These are phyloP conservation scores for Russula griseocarnosa DNA, from an alignment of 768 basidiomycete species.

Conservation along the genomic window DNA sequence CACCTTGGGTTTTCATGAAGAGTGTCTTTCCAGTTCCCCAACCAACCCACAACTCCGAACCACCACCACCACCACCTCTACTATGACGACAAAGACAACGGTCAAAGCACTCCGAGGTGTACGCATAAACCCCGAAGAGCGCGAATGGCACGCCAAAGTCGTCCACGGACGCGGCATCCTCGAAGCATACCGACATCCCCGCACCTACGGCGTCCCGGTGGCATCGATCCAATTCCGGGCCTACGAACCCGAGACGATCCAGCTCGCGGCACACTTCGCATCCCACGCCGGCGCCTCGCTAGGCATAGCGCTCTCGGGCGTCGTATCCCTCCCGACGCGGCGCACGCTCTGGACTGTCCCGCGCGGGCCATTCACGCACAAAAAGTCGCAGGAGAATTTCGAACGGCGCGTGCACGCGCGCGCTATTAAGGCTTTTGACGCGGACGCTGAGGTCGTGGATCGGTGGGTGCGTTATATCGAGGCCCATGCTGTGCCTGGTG, in stretches of 20 bases:
- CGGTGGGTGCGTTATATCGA: slow-evolving; percentile 78
- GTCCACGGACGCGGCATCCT: slow-evolving; percentile 60
- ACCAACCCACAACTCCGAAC: neutral
- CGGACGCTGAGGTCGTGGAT: slow-evolving; percentile 71
- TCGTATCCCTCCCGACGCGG: slow-evolving; percentile 64
- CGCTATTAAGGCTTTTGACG: slow-evolving; percentile 87
- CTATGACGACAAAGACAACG: neutral
- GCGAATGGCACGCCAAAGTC: slow-evolving; percentile 48
- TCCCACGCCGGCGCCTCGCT: slow-evolving; percentile 81
- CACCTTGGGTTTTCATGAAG: neutral
- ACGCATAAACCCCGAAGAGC: slow-evolving; percentile 33
- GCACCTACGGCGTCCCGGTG: slow-evolving; percentile 67
- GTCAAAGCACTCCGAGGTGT: slow-evolving; percentile 17
- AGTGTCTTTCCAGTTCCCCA: neutral
- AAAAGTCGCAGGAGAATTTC: slow-evolving; percentile 95
- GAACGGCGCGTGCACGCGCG: slow-evolving; percentile 80
- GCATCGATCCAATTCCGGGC: slow-evolving; percentile 82
- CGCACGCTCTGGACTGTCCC: slow-evolving; percentile 83
- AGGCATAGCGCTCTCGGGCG: slow-evolving; percentile 69
- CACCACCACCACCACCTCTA: neutral
- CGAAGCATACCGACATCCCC: slow-evolving; percentile 52
- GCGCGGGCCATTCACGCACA: slow-evolving; percentile 83
- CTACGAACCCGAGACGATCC: slow-evolving; percentile 60
- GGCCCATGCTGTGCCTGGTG: slow-evolving; percentile 73
- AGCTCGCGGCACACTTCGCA: slow-evolving; percentile 80